Percentiles rank a stretch among this genome's conserved stretches.
These are phyloP conservation scores for Globisporangium paroecandrum DNA, from an alignment of 352 stramenopile genomes.

Conservation along the genomic window DNA sequence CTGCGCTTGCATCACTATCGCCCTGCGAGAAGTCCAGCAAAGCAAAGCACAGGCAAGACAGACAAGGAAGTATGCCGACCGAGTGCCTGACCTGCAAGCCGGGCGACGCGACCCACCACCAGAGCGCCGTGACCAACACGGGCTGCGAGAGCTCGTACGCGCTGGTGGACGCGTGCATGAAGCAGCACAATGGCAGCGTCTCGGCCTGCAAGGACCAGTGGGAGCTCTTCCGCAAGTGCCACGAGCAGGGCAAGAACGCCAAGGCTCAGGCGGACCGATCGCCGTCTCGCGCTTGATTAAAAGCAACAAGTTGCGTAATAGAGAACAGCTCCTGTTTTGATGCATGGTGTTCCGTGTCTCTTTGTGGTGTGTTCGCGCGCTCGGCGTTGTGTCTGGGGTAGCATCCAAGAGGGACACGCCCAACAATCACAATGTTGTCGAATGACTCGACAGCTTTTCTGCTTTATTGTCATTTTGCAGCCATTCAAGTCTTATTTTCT, in stretches of 20 bases:
- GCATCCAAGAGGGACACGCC: no score
- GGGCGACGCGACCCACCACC: conserved; percentile 60
- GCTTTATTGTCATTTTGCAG: not conserved
- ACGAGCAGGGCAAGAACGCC: conserved; percentile 47
- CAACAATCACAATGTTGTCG: no score
- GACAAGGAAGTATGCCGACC: conserved; percentile 39
- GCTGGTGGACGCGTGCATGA: conserved; percentile 80
- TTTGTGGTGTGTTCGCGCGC: not conserved
- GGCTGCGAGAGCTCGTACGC: conserved; percentile 66
- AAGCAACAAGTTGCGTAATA: not conserved
- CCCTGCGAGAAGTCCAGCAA: not conserved
- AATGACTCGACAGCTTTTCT: not conserved
- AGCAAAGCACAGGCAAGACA: not conserved
- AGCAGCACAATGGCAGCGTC: conserved; percentile 67
- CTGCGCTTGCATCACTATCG: not conserved
- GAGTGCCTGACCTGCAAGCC: conserved; percentile 75
- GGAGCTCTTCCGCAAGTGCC: conserved; percentile 71
- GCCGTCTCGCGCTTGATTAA: not conserved
- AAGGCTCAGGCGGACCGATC: conserved; percentile 4
- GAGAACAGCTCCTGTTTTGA: not conserved
- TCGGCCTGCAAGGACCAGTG: conserved; percentile 75
- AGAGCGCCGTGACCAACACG: conserved; percentile 63
- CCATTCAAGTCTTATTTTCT: not conserved
- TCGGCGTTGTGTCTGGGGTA: no score
- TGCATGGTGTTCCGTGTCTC: not conserved